Evolutionary conservation across 148 eudicot genomes (phyloP).

Genomic region (Chenopodium berlandieri): DNA sequence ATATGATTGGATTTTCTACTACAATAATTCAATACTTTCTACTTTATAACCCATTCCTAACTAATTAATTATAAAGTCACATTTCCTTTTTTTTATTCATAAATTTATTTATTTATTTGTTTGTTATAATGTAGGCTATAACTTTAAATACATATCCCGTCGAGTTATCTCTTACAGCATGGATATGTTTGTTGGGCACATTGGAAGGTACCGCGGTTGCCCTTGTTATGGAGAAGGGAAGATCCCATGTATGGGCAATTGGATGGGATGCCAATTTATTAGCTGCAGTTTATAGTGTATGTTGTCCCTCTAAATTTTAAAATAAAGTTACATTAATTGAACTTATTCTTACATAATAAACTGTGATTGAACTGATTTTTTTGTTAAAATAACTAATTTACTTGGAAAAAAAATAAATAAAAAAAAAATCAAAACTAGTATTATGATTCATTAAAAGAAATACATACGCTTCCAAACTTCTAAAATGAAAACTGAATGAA

Average conservation of each 20-base stretch:
- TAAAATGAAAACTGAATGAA: too few species aligned
- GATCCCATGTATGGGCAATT: constrained; percentile 61
- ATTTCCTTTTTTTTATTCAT: too few species aligned
- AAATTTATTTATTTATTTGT: too few species aligned
- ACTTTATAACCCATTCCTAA: background rate
- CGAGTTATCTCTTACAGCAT: constrained; percentile 82
- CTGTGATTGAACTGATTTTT: too few species aligned
- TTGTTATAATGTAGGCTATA: constrained; percentile 42
- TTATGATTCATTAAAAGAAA: too few species aligned
- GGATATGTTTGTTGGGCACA: constrained; percentile 86
- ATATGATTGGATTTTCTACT: background rate
- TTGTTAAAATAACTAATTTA: too few species aligned
- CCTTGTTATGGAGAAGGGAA: constrained; percentile 76
- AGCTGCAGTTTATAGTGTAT: constrained; percentile 81
- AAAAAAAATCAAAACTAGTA: too few species aligned
- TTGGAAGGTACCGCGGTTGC: constrained; percentile 67
- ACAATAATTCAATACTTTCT: background rate
- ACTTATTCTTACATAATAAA: too few species aligned
- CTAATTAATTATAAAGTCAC: background rate
- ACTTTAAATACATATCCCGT: constrained; percentile 73
- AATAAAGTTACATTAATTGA: too few species aligned
- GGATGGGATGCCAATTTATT: constrained; percentile 66
- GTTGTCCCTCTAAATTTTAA: constrained; percentile 8
- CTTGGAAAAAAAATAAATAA: too few species aligned
- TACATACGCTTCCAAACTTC: too few species aligned